A percentile compares a stretch with the other conserved stretches of the same genome.
These are phyloP conservation scores for Sicyos edulis DNA, from an alignment of 306 rosid genomes.

Conservation along the genomic window DNA sequence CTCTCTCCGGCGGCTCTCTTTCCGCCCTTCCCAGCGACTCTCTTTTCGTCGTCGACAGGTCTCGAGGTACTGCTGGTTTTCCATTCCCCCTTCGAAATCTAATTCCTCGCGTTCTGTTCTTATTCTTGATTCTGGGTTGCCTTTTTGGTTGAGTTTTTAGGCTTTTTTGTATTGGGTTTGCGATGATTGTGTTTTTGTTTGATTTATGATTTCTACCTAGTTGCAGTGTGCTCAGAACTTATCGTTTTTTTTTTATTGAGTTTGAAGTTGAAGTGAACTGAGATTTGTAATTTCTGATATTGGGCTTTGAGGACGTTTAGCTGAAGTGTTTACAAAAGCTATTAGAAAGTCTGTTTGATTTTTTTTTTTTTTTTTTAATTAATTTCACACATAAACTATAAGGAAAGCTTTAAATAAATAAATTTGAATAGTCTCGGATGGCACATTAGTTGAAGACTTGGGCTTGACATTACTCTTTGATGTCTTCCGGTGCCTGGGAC, in stretches of 20 bases:
- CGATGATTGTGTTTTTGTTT: background rate
- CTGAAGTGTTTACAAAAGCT: background rate
- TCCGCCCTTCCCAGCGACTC: slow-evolving; percentile 46
- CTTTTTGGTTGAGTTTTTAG: background rate
- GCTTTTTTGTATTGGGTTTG: background rate
- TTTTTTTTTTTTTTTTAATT: background rate
- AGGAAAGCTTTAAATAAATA: too few species aligned
- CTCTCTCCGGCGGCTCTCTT: slow-evolving; percentile 66
- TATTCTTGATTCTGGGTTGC: background rate
- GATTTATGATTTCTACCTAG: background rate
- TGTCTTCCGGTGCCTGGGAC: too few species aligned
- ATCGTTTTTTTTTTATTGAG: background rate
- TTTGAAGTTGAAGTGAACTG: background rate
- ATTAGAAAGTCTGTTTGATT: background rate
- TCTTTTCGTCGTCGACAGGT: slow-evolving; percentile 61
- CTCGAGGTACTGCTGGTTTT: slow-evolving; percentile 35
- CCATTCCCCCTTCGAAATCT: background rate
- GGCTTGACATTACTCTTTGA: too few species aligned
- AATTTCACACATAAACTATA: background rate
- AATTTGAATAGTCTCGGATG: too few species aligned
- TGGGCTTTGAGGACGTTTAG: background rate
- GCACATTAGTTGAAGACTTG: too few species aligned
- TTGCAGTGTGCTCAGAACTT: background rate
- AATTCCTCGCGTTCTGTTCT: too few species aligned
- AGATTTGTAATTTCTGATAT: background rate